These are phyloP conservation scores for Russula brevipes DNA, from an alignment of 768 basidiomycete genomes.

Conservation along the genomic window DNA sequence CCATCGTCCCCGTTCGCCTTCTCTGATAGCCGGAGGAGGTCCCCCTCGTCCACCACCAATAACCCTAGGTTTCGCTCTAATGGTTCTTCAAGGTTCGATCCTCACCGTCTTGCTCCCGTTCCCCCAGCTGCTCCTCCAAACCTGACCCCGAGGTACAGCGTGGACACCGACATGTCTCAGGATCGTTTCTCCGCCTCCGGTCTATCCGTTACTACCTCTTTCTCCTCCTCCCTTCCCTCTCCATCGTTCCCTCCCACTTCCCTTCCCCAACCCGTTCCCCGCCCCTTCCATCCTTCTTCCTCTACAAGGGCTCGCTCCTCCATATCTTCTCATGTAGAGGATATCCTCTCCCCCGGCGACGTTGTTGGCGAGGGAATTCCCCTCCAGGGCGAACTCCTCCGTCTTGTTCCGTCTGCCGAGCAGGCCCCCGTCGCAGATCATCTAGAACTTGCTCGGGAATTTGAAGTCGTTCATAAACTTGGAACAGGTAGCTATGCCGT, in stretches of 20 bases:
- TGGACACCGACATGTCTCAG: conserved; percentile 28
- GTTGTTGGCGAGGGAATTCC: conserved; percentile 23
- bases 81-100: conserved; percentile 13
- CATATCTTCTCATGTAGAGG: conserved; percentile 20
- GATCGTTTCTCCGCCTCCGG: conserved; percentile 32
- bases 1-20: conserved; percentile 34
- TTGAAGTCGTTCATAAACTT: conserved; percentile 80
- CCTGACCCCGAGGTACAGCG: conserved; percentile 25
- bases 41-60: conserved; percentile 29
- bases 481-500: conserved; percentile 91
- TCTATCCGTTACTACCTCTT: conserved; percentile 31
- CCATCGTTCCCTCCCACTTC: conserved; percentile 30
- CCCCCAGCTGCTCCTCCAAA: neutral
- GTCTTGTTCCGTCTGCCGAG: conserved; percentile 46
- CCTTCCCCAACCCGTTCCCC: conserved; percentile 28
- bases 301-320: conserved; percentile 14
- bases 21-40: conserved; percentile 32
- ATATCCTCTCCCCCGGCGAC: conserved; percentile 25
- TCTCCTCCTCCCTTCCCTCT: conserved; percentile 35
- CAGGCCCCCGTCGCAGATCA: conserved; percentile 35
- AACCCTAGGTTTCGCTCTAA: conserved; percentile 22
- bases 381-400: conserved; percentile 53
- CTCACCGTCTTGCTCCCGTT: conserved; percentile 1
- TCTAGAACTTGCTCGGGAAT: conserved; percentile 54
- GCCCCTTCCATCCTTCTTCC: conserved; percentile 23